Evolutionary conservation across 768 basidiomycete genomes (phyloP), one percentile per base, ranked within the genome.

Genomic region (Phylloporus scabripes): DNA sequence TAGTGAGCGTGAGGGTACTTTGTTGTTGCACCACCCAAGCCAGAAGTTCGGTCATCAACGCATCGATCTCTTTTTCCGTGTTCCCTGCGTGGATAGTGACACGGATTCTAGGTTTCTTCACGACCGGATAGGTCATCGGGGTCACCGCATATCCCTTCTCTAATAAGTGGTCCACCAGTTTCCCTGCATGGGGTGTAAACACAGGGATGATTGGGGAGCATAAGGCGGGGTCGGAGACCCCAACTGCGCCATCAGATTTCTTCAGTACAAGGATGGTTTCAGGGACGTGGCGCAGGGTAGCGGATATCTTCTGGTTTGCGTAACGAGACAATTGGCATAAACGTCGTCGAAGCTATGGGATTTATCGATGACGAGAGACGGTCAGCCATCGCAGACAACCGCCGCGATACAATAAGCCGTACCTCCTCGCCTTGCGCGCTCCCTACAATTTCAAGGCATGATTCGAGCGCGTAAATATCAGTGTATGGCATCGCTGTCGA

Each of bases 391-490:
- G 17, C 40, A 6, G 42, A 33, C 5, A 33, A 33, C 51, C 7
- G 48, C 32, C 7, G 10, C 7, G 9, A 39, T 15, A 6, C 8
- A 3, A 47, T 46, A 18, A 21, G 34, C 34, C 4, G 34, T 58
- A 63, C 61, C 55, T 62, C 55, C 12, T 57, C 42, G n/a, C 60
- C 58, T 5, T 31, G 49, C 26, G 52, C 26, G 24, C 53, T 46
- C 12, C 51, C 46, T 3, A 62, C 47, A 28, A 52, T 41, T 2
- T 39, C 28, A 14, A 63, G 82, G 38, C 92, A 57, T 5, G 55
- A 74, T 15, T 86, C 70, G 2, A 62, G 50, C 0, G 53, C 60
- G 2, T 60, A 62, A 1, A 62, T 41, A 18, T 57, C 53, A 7
- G 51, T 52, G 31, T 60, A 57, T 33, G 55, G 51, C 43, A 62